A percentile compares a stretch with the other conserved stretches of the same genome.
Conservation (phyloP, 768 basidiomycete species). For the Chalciporus pseudorubinellus region DNA sequence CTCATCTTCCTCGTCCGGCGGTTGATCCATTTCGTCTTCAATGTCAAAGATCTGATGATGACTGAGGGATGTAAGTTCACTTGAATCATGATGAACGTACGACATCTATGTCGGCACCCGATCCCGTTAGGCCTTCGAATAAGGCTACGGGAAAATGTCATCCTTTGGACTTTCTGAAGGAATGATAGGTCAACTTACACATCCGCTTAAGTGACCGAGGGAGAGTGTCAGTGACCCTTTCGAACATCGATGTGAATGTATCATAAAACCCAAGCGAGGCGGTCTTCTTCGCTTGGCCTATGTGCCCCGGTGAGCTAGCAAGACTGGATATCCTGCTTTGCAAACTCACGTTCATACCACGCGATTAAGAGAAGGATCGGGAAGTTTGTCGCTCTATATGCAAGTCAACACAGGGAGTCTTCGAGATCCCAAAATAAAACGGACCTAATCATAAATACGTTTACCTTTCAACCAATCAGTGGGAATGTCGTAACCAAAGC, state of each 20-base stretch:
- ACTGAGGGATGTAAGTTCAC: not conserved
- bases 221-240: slow-evolving; percentile 68
- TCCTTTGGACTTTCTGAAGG: not conserved
- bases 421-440: not conserved
- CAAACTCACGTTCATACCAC: slow-evolving; percentile 66
- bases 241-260: slow-evolving; percentile 62
- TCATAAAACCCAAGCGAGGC: slow-evolving; percentile 70
- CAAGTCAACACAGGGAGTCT: not conserved
- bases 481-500: slow-evolving; percentile 7
- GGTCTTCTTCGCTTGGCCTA: slow-evolving; percentile 61
- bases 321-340: not conserved
- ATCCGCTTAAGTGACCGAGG: slow-evolving; percentile 74
- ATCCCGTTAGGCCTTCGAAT: slow-evolving; percentile 76
- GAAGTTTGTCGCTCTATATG: slow-evolving; percentile 69
- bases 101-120: slow-evolving; percentile 69
- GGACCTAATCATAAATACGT: slow-evolving; percentile 84
- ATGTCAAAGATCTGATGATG: slow-evolving; percentile 69
- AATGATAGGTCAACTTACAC: slow-evolving; percentile 45
- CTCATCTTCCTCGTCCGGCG: slow-evolving; percentile 8
- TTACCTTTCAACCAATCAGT: slow-evolving; percentile 50
- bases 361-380: slow-evolving; percentile 80
- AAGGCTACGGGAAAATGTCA: slow-evolving; percentile 46
- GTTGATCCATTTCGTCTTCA: slow-evolving; percentile 49
- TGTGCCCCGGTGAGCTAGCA: not conserved
- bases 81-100: slow-evolving; percentile 38